phyloP scores from a whole-genome alignment of 208 protist species.

The Leishmania braziliensis region DNA sequence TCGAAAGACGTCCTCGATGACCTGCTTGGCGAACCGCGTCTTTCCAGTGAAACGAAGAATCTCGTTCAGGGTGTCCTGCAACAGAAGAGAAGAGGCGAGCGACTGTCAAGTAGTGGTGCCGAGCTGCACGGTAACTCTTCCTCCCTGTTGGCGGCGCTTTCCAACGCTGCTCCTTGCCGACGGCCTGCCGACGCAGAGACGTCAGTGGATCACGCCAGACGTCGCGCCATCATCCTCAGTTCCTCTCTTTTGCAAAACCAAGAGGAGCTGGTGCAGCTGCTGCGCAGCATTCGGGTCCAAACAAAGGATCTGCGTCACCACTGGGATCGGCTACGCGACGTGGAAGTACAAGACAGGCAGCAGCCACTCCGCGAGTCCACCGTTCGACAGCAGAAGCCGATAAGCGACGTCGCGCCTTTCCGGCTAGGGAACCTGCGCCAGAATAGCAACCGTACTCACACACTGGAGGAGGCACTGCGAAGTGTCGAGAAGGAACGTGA shows the following conservation, averaged over 20 bases:
- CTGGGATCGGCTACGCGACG: not conserved
- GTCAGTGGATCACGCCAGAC: constrained; percentile 7
- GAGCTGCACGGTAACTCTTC: not conserved
- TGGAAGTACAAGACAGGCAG: not conserved
- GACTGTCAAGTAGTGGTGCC: not conserved
- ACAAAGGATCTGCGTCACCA: constrained; percentile 17
- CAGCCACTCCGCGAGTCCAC: not conserved
- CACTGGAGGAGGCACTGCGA: constrained; percentile 33
- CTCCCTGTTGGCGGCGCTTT: not conserved
- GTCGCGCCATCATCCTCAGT: constrained; percentile 26
- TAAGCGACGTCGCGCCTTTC: constrained; percentile 14
- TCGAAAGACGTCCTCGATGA: constrained; percentile 24
- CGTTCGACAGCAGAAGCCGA: not conserved
- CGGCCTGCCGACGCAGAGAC: not conserved
- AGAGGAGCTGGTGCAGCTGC: constrained; percentile 23
- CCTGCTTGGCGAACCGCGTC: constrained; percentile 26
- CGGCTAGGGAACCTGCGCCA: constrained; percentile 25
- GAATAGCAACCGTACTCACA: constrained; percentile 17
- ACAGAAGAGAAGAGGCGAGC: not conserved
- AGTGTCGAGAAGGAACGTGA: constrained; percentile 44
- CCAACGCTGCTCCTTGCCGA: not conserved
- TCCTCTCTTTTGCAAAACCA: constrained; percentile 31
- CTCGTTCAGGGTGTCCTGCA: constrained; percentile 35
- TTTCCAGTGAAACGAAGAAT: constrained; percentile 37
- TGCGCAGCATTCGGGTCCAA: constrained; percentile 30